These are phyloP conservation scores for Tulasnella calospora DNA, from an alignment of 768 basidiomycete genomes.

Conservation along the genomic window DNA sequence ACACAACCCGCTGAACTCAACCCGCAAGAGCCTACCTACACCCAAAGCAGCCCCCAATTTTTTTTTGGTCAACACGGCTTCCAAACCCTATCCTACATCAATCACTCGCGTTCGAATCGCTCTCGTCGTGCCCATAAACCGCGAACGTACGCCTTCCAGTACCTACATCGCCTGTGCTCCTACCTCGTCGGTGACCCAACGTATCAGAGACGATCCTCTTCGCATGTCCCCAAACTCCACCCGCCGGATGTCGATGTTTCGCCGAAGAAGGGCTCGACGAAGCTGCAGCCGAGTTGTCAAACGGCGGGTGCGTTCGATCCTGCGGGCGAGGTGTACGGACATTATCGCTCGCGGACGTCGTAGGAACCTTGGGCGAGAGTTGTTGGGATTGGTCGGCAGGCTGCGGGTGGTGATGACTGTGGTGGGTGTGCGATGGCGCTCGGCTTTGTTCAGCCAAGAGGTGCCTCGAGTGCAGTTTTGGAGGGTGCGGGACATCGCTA, in stretches of 20 bases:
- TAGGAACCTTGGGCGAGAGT: not conserved
- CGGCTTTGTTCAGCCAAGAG: slow-evolving; percentile 31
- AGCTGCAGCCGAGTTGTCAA: not conserved
- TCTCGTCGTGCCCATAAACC: slow-evolving; percentile 84
- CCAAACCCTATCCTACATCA: not conserved
- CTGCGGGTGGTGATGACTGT: slow-evolving; percentile 11
- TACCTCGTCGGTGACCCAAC: slow-evolving; percentile 13
- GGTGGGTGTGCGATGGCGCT: not conserved
- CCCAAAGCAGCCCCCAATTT: not conserved
- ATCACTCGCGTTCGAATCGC: slow-evolving; percentile 63
- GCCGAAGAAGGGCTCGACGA: not conserved
- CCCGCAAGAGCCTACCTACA: not conserved
- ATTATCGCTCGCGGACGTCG: not conserved
- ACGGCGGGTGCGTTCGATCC: not conserved
- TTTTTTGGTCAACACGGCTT: not conserved
- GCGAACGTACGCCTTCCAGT: slow-evolving; percentile 57
- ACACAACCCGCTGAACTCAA: not conserved
- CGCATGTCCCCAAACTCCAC: slow-evolving; percentile 28
- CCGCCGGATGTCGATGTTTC: too few relatives aligned
- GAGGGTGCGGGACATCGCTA: slow-evolving; percentile 32
- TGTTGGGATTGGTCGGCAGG: not conserved
- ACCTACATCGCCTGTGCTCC: slow-evolving; percentile 31
- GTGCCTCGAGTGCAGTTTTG: slow-evolving; percentile 35
- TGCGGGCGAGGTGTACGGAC: slow-evolving; percentile 14
- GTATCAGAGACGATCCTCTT: slow-evolving; percentile 7